phyloP scores from a whole-genome alignment of 163 green algal genomes.

The Coccomyxa subellipsoidea region DNA sequence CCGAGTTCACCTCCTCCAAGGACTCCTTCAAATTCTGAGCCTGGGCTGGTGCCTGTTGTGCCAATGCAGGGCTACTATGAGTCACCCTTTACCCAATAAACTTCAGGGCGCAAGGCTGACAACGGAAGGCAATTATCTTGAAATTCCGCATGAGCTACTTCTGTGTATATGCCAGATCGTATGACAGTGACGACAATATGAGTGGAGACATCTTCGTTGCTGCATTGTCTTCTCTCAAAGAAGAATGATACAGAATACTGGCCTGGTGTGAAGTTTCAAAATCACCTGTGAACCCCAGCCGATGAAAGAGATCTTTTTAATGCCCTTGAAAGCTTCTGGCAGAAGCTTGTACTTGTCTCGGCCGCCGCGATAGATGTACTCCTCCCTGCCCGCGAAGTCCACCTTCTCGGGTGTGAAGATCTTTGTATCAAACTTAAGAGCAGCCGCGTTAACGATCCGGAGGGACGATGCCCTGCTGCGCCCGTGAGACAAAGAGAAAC shows the following conservation, averaged over 20 bases:
- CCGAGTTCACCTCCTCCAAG: slow-evolving; percentile 76
- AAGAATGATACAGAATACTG: too few relatives aligned
- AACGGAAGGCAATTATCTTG: background rate
- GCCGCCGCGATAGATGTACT: slow-evolving; percentile 92
- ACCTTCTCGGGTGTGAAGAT: slow-evolving; percentile 45
- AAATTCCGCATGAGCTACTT: background rate
- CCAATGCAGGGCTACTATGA: background rate
- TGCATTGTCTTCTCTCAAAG: too few relatives aligned
- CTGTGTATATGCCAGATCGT: background rate
- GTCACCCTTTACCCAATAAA: too few relatives aligned
- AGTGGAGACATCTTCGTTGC: too few relatives aligned
- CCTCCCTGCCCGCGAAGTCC: slow-evolving; percentile 66
- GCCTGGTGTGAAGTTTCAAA: background rate
- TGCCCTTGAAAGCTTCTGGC: slow-evolving; percentile 76
- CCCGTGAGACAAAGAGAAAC: background rate
- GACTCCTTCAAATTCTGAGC: slow-evolving; percentile 94
- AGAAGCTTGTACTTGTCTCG: slow-evolving; percentile 91
- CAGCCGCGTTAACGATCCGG: background rate
- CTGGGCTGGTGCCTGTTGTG: slow-evolving; percentile 75
- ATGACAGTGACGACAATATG: too few relatives aligned
- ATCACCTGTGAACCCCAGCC: slow-evolving; percentile 94
- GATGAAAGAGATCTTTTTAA: slow-evolving; percentile 94
- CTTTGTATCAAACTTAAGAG: slow-evolving; percentile 42
- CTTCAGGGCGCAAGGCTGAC: background rate
- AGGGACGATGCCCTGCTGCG: background rate